These are phyloP conservation scores for Tolypocladium amazonense DNA, from an alignment of 2,329 filamentous ascomycete species.

Conservation along the genomic window DNA sequence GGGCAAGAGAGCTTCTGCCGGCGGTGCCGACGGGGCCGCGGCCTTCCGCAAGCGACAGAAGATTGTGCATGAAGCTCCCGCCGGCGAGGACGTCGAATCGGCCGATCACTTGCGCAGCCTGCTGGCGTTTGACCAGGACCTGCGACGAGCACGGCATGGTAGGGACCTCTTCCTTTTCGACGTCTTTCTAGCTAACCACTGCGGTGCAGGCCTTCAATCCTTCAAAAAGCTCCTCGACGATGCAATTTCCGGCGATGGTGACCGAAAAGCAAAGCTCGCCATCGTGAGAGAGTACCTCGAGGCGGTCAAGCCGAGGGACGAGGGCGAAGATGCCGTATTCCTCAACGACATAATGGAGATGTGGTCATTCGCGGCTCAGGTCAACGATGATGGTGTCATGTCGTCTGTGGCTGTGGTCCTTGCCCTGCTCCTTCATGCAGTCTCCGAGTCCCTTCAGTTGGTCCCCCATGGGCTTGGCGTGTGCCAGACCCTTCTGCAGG, in stretches of 20 bases:
- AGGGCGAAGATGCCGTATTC: conserved; percentile 42
- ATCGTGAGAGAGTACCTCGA: conserved; percentile 63
- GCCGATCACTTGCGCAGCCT: conserved; percentile 58
- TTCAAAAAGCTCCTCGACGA: conserved; percentile 64
- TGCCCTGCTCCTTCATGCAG: conserved; percentile 67
- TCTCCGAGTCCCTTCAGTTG: conserved; percentile 65
- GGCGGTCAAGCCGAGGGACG: conserved; percentile 35
- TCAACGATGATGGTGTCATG: conserved; percentile 70
- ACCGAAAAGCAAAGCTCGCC: conserved; percentile 30
- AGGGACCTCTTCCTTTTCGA: conserved; percentile 8
- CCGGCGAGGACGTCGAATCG: conserved; percentile 51
- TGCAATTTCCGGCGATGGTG: conserved; percentile 39
- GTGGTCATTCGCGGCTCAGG: conserved; percentile 74
- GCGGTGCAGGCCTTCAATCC: conserved; percentile 46
- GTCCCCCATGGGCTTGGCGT: conserved; percentile 66
- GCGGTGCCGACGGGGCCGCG: conserved; percentile 26
- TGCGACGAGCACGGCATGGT: conserved; percentile 57
- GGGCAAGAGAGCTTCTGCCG: conserved; percentile 32
- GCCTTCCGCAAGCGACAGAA: conserved; percentile 43
- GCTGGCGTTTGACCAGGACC: conserved; percentile 61
- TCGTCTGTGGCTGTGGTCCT: conserved; percentile 73
- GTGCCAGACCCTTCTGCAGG: conserved; percentile 72
- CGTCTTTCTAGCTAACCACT: not conserved
- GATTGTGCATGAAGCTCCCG: conserved; percentile 43
- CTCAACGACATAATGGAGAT: conserved; percentile 75